Evolutionary conservation across 371 early-diverging fungal species (phyloP), one percentile per base, ranked within the genome.

Genomic region (Apophysomyces ossiformis): DNA sequence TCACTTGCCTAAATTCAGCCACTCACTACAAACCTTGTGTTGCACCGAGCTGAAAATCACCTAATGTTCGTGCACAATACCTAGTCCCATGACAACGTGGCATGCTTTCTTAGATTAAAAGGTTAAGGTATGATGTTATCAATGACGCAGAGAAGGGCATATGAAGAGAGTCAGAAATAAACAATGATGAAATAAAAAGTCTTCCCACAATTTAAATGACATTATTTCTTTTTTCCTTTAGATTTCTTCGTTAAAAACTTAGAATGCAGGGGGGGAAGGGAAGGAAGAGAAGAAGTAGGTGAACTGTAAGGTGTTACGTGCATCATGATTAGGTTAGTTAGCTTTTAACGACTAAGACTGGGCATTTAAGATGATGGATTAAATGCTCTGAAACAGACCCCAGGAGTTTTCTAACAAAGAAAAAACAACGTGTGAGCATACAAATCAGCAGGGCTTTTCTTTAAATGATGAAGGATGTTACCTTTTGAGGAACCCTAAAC

Each of bases 341-440:
- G 21, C 9, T 50, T 26, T 61, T 66, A 35, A 77, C 70, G 9
- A 74, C 65, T 9, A 74, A 41, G 1, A 77, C 65, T 13, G 72
- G 57, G 21, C 72, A 74, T 8, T 69, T 67, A 7, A 77, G 57
- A 50, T 74, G 62, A 60, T 68, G 70, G 2, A 63, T 62, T 7
- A 74, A 46, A 46, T 74, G 68, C 46, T 74, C 72, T 7, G 74
- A 77, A 16, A 77, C 74, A 44, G 74, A 77, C 16, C 74, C 72
- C 46, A 74, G 50, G 16, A 77, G 37, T 61, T 66, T 63, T 61
- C 76, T 72, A 58, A 46, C 8, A 36, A 41, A 5, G 32, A 32
- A 26, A 26, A 26, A 45, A 50, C 37, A 32, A 60, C 56, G 36
- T 58, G 32, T 35, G 41, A 58, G 47, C 13, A 26, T 26, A 50